Evolutionary conservation across 176 grass and related monocot genomes (phyloP).

Genomic region (Rhynchospora tenuis): DNA sequence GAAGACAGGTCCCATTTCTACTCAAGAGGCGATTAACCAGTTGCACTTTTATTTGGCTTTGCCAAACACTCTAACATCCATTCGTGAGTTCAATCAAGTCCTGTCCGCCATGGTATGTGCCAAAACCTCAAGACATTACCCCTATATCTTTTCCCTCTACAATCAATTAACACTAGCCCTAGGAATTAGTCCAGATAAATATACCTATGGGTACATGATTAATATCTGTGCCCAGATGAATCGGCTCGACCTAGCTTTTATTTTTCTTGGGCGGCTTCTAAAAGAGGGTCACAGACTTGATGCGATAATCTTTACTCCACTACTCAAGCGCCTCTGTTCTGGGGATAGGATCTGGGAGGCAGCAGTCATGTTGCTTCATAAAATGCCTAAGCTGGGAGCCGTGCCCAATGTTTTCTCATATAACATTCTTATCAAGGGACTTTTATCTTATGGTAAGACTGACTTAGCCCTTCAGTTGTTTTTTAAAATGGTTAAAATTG

Average conservation of each 20-base stretch:
- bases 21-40: not conserved
- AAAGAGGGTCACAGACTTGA: not conserved
- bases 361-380: constrained; percentile 11
- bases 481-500: not conserved
- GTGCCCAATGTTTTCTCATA: not conserved
- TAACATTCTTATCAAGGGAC: constrained; percentile 3
- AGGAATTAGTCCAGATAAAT: not conserved
- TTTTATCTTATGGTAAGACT: not conserved
- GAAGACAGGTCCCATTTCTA: not conserved
- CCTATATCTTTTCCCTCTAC: constrained; percentile 11
- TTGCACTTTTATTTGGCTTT: not conserved
- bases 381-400: constrained; percentile 28
- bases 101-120: not conserved
- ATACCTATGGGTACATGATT: constrained; percentile 23
- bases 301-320: not conserved
- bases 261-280: constrained; percentile 2
- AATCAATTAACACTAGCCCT: not conserved
- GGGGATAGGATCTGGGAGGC: not conserved
- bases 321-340: constrained; percentile 20
- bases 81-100: not conserved
- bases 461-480: not conserved
- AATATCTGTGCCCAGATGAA: constrained; percentile 5
- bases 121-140: not conserved
- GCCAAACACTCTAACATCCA: not conserved
- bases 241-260: not conserved